Conservation (phyloP, 1,284 basidiomycete species). For the Ceratobasidium sp. region DNA sequence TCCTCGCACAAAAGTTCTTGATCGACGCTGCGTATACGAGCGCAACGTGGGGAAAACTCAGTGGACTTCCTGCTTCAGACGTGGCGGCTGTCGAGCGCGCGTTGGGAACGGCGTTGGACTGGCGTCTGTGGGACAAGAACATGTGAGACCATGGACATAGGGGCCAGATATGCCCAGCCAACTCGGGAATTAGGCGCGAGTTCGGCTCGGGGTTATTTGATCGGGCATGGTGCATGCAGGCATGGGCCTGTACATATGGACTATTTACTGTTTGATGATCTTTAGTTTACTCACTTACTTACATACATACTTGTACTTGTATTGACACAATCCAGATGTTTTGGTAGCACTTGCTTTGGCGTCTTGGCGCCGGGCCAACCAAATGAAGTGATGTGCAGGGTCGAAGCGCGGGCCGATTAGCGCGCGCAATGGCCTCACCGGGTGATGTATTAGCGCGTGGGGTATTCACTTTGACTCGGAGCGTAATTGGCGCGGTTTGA, state of each 20-base stretch:
- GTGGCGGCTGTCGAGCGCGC: conserved; percentile 28
- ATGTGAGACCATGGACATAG: conserved; percentile 3
- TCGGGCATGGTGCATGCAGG: background rate
- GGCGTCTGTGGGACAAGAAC: conserved; percentile 30
- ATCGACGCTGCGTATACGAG: conserved; percentile 32
- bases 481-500: too few relatives aligned
- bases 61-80: conserved; percentile 12
- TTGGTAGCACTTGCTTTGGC: background rate
- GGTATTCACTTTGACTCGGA: too few relatives aligned
- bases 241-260: conserved; percentile 1
- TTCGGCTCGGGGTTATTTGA: too few relatives aligned
- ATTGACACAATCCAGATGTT: conserved; percentile 2
- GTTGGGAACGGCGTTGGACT: conserved; percentile 20
- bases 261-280: background rate
- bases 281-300: too few relatives aligned
- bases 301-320: conserved; percentile 26
- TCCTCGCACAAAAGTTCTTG: conserved; percentile 31
- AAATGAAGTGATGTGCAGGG: too few relatives aligned
- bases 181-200: too few relatives aligned
- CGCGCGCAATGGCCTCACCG: too few relatives aligned
- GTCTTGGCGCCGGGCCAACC: too few relatives aligned
- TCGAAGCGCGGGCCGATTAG: too few relatives aligned
- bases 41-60: conserved; percentile 32
- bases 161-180: too few relatives aligned
- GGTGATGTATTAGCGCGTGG: too few relatives aligned